These are phyloP conservation scores for Isatis tinctoria DNA, from an alignment of 345 rosid species.

Conservation along the genomic window DNA sequence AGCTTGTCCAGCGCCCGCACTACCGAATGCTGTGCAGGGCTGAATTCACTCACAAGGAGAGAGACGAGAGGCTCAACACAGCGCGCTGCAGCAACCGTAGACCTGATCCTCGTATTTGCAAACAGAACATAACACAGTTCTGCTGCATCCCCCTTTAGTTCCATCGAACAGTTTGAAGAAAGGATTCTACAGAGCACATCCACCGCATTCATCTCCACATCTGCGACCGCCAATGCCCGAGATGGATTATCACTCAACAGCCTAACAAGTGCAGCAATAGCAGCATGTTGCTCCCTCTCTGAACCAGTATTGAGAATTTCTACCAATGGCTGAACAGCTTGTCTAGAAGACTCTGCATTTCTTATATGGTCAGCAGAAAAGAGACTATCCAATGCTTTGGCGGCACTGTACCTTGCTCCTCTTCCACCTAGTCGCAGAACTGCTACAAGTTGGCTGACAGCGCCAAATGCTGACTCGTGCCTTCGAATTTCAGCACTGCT, in stretches of 20 bases:
- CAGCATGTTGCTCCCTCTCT: slow-evolving; percentile 98
- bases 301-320: slow-evolving; percentile 93
- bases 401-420: slow-evolving; percentile 94
- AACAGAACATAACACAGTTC: slow-evolving; percentile 96
- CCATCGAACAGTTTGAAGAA: slow-evolving; percentile 85
- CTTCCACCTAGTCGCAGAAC: slow-evolving; percentile 97
- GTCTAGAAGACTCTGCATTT: slow-evolving; percentile 90
- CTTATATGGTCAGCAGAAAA: slow-evolving; percentile 96
- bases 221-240: slow-evolving; percentile 91
- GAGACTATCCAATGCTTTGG: slow-evolving; percentile 92
- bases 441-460: slow-evolving; percentile 94
- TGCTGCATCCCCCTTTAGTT: slow-evolving; percentile 98
- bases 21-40: slow-evolving; percentile 94
- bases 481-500: slow-evolving; percentile 89
- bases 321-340: slow-evolving; percentile 97
- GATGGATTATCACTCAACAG: slow-evolving; percentile 95
- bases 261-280: slow-evolving; percentile 93
- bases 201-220: slow-evolving; percentile 97
- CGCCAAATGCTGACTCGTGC: slow-evolving; percentile 94
- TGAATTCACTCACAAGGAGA: slow-evolving; percentile 82
- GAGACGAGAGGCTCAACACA: slow-evolving; percentile 99
- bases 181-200: slow-evolving; percentile 98
- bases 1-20: slow-evolving; percentile 94
- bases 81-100: slow-evolving; percentile 94
- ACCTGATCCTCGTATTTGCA: slow-evolving; percentile 86